phyloP scores from a whole-genome alignment of 495 filamentous ascomycete species.

The Melanomma pulvis-pyrius region DNA sequence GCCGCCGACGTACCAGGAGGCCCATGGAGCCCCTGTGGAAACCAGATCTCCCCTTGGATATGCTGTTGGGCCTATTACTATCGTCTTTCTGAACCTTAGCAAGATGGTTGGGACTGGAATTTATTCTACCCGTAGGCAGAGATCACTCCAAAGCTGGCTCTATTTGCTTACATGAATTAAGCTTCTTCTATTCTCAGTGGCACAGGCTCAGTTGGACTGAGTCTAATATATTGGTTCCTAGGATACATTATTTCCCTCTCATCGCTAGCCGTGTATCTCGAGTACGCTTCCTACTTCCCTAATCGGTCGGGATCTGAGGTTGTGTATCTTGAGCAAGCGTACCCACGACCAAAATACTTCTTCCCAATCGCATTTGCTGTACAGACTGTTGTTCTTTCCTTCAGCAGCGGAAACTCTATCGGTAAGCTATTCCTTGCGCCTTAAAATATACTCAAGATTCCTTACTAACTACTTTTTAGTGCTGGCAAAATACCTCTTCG shows the following conservation, averaged over 20 bases:
- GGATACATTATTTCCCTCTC: conserved; percentile 57
- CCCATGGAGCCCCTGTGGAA: conserved; percentile 65
- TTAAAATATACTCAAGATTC: background rate
- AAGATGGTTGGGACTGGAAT: no score
- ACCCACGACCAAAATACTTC: conserved; percentile 62
- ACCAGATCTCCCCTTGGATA: conserved; percentile 62
- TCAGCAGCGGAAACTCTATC: conserved; percentile 65
- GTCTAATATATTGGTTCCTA: conserved; percentile 64
- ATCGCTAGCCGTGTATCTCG: conserved; percentile 60
- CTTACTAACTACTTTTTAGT: conserved; percentile 28
- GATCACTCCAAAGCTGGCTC: no score
- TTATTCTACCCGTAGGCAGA: no score
- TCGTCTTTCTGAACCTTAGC: conserved; percentile 65
- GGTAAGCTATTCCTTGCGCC: no score
- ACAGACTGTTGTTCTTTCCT: conserved; percentile 61
- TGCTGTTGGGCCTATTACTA: conserved; percentile 57
- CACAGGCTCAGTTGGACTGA: conserved; percentile 62
- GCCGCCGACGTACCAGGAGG: conserved; percentile 63
- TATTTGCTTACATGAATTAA: conserved; percentile 43
- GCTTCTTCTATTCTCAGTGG: conserved; percentile 59
- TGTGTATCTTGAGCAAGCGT: conserved; percentile 68
- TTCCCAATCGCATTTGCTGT: conserved; percentile 65
- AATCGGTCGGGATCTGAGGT: conserved; percentile 67
- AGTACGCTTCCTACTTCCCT: conserved; percentile 64
- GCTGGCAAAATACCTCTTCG: conserved; percentile 60